Evolutionary conservation across 257 asterid species (phyloP).

Genomic region (Linderniella brevidens): DNA sequence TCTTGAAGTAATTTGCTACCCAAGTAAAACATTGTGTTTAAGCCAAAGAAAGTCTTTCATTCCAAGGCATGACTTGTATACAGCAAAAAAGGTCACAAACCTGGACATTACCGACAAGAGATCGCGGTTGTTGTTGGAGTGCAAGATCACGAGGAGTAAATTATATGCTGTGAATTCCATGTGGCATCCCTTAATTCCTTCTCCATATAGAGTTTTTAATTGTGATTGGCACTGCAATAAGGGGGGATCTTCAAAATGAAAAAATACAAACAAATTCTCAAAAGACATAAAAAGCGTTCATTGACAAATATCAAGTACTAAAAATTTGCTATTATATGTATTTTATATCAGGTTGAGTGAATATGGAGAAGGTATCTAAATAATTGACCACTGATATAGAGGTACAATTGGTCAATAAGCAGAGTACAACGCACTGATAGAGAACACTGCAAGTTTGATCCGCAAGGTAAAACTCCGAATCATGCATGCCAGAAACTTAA

Average conservation of each 20-base stretch:
- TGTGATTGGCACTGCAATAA: constrained; percentile 94
- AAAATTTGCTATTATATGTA: no score
- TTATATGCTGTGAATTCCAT: constrained; percentile 92
- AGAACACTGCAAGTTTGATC: not conserved
- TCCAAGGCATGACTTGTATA: not conserved
- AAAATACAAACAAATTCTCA: not conserved
- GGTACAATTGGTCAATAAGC: no score
- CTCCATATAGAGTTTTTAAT: constrained; percentile 79
- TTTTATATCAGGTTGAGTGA: no score
- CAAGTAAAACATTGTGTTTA: no score
- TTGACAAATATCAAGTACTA: no score
- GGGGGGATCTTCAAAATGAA: constrained; percentile 10
- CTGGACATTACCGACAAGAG: constrained; percentile 95
- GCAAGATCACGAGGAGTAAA: constrained; percentile 75
- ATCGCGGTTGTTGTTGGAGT: constrained; percentile 84
- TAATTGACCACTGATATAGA: no score
- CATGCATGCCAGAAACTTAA: not conserved
- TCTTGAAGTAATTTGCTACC: constrained; percentile 1
- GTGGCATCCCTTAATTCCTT: constrained; percentile 82
- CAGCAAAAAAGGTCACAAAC: constrained; percentile 23
- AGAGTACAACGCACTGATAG: not conserved
- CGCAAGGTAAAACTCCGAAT: no score
- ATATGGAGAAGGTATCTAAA: no score
- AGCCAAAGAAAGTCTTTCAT: no score
- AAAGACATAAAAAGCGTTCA: not conserved